Percentiles rank a stretch among this genome's conserved stretches.
Evolutionary conservation across 768 basidiomycete species (phyloP).

Genomic region (Tylopilus rubrobrunneus): DNA sequence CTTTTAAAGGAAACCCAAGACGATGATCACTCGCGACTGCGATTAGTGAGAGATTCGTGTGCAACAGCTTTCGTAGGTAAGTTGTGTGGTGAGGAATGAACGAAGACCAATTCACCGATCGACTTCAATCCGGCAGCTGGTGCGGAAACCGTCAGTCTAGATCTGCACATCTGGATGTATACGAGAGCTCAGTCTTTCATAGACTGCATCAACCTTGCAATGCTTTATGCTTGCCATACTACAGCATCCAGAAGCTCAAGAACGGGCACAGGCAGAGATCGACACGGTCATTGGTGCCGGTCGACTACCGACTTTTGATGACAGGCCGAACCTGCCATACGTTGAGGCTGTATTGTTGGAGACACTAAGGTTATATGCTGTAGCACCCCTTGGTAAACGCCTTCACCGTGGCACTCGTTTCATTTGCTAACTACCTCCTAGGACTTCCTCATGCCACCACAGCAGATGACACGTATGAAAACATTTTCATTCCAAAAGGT

Average conservation of each 20-base stretch:
- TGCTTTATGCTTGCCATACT: slow-evolving; percentile 33
- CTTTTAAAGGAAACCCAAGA: not conserved
- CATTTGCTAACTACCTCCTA: not conserved
- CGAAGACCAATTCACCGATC: not conserved
- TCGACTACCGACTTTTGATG: slow-evolving; percentile 25
- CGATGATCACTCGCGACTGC: slow-evolving; percentile 9
- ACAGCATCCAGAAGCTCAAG: slow-evolving; percentile 30
- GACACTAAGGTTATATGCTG: slow-evolving; percentile 26
- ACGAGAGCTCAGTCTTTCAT: not conserved
- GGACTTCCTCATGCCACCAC: slow-evolving; percentile 19
- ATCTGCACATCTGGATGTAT: not conserved
- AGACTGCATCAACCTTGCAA: slow-evolving; percentile 14
- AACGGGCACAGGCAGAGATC: slow-evolving; percentile 29
- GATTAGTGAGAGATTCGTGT: slow-evolving; percentile 8
- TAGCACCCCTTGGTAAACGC: slow-evolving; percentile 23
- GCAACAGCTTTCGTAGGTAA: slow-evolving; percentile 16
- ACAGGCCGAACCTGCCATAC: slow-evolving; percentile 26
- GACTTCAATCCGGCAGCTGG: slow-evolving; percentile 10
- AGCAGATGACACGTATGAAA: slow-evolving; percentile 15
- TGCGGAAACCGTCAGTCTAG: slow-evolving; percentile 15
- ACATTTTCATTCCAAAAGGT: slow-evolving; percentile 17
- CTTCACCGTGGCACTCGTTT: not conserved
- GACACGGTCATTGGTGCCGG: slow-evolving; percentile 25
- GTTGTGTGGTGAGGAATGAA: not conserved
- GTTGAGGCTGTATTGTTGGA: slow-evolving; percentile 29